Percentiles rank a stretch among this genome's conserved stretches.
phyloP scores from a whole-genome alignment of 2,329 filamentous ascomycete species.

The Epichloe glyceriae region DNA sequence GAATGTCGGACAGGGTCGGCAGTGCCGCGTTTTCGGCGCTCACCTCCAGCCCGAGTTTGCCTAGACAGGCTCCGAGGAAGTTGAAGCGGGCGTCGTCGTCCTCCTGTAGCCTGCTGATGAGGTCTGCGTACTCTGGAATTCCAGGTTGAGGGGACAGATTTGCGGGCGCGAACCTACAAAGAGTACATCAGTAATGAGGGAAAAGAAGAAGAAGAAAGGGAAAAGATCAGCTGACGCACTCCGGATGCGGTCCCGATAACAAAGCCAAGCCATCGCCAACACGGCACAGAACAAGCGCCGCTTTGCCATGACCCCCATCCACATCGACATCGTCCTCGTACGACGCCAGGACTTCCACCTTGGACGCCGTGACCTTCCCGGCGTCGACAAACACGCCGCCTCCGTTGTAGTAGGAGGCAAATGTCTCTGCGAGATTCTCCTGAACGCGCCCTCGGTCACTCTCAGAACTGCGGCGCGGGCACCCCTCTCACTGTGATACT shows the following conservation, averaged over 20 bases:
- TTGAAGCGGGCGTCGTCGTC: constrained; percentile 57
- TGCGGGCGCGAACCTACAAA: constrained; percentile 59
- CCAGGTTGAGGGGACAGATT: constrained; percentile 60
- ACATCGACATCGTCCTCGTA: constrained; percentile 67
- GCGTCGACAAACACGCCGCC: constrained; percentile 87
- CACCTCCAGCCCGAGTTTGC: constrained; percentile 70
- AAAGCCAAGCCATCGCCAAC: constrained; percentile 69
- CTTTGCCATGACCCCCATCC: constrained; percentile 57
- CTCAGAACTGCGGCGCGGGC: constrained; percentile 58
- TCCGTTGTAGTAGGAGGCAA: constrained; percentile 82
- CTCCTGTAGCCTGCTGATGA: constrained; percentile 53
- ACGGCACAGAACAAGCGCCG: constrained; percentile 73
- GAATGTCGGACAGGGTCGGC: constrained; percentile 69
- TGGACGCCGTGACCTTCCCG: constrained; percentile 42
- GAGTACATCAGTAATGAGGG: constrained; percentile 5
- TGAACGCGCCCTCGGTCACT: constrained; percentile 48
- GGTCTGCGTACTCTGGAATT: constrained; percentile 53
- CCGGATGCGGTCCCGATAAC: constrained; percentile 81
- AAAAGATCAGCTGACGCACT: constrained; percentile 37
- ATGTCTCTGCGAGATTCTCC: constrained; percentile 44
- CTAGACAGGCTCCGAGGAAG: constrained; percentile 69
- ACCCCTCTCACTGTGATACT: constrained; percentile 78
- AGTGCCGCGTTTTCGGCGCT: constrained; percentile 55
- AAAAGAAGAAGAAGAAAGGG: neutral
- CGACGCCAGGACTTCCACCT: constrained; percentile 69